A percentile compares a stretch with the other conserved stretches of the same genome.
phyloP scores from a whole-genome alignment of 441 rosid genomes.

The Theobroma grandiflorum region DNA sequence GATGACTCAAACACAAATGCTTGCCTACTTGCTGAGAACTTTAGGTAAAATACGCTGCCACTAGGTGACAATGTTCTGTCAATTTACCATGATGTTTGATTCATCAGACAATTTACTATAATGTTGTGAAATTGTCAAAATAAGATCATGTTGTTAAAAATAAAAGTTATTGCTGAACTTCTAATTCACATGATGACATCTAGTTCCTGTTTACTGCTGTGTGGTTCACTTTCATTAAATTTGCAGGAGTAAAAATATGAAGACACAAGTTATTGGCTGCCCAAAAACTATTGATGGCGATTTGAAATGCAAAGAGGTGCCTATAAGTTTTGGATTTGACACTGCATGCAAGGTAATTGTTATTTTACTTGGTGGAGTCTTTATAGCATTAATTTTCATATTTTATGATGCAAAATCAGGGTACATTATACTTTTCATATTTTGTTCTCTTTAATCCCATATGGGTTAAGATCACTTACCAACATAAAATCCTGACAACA shows the following conservation, averaged over 20 bases:
- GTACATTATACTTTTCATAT: slow-evolving; percentile 28
- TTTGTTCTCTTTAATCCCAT: not conserved
- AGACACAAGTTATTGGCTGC: slow-evolving; percentile 94
- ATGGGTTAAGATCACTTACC: not conserved
- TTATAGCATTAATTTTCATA: not conserved
- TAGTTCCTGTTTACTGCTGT: slow-evolving; percentile 1
- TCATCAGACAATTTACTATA: too few relatives aligned
- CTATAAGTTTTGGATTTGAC: slow-evolving; percentile 94
- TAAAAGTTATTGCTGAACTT: not conserved
- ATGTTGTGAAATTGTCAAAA: not conserved
- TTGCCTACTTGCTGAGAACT: slow-evolving; percentile 94
- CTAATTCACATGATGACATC: slow-evolving; percentile 3
- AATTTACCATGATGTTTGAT: not conserved
- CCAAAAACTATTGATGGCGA: slow-evolving; percentile 87
- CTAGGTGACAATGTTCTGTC: not conserved
- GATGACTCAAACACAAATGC: slow-evolving; percentile 99
- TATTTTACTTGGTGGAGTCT: not conserved
- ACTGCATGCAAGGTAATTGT: slow-evolving; percentile 96
- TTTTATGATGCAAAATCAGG: slow-evolving; percentile 67
- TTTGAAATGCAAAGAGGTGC: slow-evolving; percentile 83
- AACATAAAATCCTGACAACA: not conserved
- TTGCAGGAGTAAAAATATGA: slow-evolving; percentile 81
- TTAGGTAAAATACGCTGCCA: slow-evolving; percentile 43
- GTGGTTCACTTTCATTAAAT: not conserved
- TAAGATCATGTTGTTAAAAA: not conserved